Percentiles rank a stretch among this genome's conserved stretches.
phyloP scores from a whole-genome alignment of 2,329 filamentous ascomycete species.

The Colletotrichum spaethianum region DNA sequence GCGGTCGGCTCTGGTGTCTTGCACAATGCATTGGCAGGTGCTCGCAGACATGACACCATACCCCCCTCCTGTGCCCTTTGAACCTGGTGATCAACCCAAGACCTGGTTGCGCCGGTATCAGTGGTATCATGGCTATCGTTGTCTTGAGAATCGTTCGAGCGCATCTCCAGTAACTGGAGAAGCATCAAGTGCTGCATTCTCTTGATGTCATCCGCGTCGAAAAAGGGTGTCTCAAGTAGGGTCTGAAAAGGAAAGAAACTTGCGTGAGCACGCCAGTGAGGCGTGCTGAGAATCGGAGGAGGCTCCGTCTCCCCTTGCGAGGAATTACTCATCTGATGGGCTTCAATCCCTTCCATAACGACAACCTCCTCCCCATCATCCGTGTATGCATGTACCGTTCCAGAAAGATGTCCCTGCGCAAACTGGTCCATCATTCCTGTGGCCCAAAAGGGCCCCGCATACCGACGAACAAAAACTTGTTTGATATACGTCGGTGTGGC shows the following conservation, averaged over 20 bases:
- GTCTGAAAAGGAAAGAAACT: constrained; percentile 14
- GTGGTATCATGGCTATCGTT: too few relatives aligned
- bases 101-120: too few relatives aligned
- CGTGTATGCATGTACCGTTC: constrained; percentile 3
- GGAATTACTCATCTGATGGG: background rate
- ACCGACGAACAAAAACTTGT: background rate
- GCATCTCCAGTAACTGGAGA: too few relatives aligned
- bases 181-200: too few relatives aligned
- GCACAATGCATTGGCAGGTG: too few relatives aligned
- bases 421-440: constrained; percentile 1
- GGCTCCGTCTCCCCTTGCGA: background rate
- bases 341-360: constrained; percentile 11
- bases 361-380: constrained; percentile 1
- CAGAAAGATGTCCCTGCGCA: constrained; percentile 1
- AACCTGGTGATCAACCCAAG: too few relatives aligned
- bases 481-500: constrained; percentile 12
- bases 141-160: too few relatives aligned
- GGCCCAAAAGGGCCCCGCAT: constrained; percentile 9
- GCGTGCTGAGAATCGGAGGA: background rate
- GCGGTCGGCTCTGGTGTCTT: too few relatives aligned
- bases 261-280: constrained; percentile 10
- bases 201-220: too few relatives aligned
- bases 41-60: too few relatives aligned
- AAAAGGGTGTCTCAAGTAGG: too few relatives aligned
- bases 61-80: too few relatives aligned